Percentiles rank a stretch among this genome's conserved stretches.
These are phyloP conservation scores for Passiflora organensis DNA, from an alignment of 345 rosid genomes.

Conservation along the genomic window DNA sequence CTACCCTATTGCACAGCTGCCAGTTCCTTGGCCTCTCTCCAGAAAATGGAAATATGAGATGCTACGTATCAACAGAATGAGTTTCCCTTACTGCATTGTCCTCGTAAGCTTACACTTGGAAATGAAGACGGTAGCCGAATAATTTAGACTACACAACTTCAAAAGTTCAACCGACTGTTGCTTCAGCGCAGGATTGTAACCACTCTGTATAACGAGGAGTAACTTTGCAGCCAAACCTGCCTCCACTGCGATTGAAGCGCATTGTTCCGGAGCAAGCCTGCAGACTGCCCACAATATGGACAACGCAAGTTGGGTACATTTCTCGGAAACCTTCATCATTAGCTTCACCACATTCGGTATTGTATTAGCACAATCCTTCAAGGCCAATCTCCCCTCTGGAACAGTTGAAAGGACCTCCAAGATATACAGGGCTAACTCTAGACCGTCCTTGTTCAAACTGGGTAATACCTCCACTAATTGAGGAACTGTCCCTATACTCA, in stretches of 20 bases:
- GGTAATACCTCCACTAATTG: constrained; percentile 26
- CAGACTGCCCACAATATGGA: constrained; percentile 27
- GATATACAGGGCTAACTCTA: constrained; percentile 24
- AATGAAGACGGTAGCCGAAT: constrained; percentile 21
- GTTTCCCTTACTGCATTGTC: constrained; percentile 24
- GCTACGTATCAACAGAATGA: constrained; percentile 12
- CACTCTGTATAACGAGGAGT: constrained; percentile 30
- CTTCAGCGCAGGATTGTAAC: constrained; percentile 21
- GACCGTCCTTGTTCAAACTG: constrained; percentile 20
- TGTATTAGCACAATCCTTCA: constrained; percentile 24
- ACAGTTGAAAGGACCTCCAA: constrained; percentile 19
- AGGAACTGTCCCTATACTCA: constrained; percentile 24
- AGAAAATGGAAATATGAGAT: not conserved
- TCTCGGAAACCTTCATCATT: constrained; percentile 29
- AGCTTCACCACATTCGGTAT: constrained; percentile 29
- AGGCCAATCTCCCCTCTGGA: constrained; percentile 22
- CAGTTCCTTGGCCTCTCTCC: constrained; percentile 7
- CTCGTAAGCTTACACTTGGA: constrained; percentile 31
- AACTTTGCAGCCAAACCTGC: constrained; percentile 31
- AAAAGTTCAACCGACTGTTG: constrained; percentile 28
- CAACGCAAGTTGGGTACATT: constrained; percentile 22
- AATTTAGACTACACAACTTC: constrained; percentile 30
- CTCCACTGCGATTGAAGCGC: constrained; percentile 27
- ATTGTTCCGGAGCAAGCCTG: constrained; percentile 28
- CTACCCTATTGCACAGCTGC: constrained; percentile 5